Conservation (phyloP, 2,329 filamentous ascomycete species). For the Apiospora pterosperma region DNA sequence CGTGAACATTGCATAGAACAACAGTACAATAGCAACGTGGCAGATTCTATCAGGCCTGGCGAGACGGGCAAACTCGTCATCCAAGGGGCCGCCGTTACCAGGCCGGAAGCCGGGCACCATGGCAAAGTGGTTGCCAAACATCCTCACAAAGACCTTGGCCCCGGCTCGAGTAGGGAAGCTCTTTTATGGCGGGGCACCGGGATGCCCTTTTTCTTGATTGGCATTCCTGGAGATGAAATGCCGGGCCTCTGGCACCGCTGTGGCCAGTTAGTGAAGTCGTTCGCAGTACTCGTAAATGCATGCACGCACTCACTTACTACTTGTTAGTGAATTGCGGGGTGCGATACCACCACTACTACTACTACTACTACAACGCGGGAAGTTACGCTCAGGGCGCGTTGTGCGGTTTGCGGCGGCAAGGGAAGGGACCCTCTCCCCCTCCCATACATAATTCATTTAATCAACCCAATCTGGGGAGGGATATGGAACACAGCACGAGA, state of each 20-base stretch:
- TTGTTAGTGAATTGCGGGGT: neutral
- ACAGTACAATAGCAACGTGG: neutral
- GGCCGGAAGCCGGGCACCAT: constrained; percentile 19
- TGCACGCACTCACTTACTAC: neutral
- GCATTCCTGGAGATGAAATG: no score
- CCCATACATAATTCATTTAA: neutral
- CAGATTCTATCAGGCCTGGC: neutral
- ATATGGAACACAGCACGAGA: no score
- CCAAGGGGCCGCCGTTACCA: constrained; percentile 16
- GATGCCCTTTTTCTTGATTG: neutral
- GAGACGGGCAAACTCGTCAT: constrained; percentile 22
- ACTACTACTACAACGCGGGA: no score
- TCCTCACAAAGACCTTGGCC: constrained; percentile 16
- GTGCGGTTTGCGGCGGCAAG: neutral
- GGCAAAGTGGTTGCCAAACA: constrained; percentile 13
- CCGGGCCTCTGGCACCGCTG: no score
- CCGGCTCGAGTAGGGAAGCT: constrained; percentile 8
- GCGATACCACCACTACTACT: no score
- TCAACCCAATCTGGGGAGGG: neutral
- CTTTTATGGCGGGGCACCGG: neutral
- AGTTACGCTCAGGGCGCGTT: neutral
- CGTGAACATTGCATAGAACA: no score
- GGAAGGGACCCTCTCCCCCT: no score
- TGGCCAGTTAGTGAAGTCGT: no score
- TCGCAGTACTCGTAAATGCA: no score